Base-by-base conservation (phyloP, 306 rosid species). In the Vigna radiata region DNA sequence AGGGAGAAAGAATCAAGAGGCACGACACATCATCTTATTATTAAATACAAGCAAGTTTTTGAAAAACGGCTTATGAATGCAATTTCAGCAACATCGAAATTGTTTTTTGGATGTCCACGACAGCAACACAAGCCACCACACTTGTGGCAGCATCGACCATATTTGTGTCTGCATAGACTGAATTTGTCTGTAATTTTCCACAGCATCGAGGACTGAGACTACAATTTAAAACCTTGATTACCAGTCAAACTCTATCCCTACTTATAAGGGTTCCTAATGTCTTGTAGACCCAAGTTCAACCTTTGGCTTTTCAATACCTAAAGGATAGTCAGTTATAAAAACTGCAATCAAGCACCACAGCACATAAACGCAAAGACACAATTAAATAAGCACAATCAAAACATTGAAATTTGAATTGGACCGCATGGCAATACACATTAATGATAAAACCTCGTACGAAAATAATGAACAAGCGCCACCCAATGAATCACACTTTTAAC, bases 251-350 rank as follows among this genome's bases (percentile, higher is more conserved):
- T 65, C 75, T 27, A 29, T 48, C 55, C 67, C 58, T 78, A 50
- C 60, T 18, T 43, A 77, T 73, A 61, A 54, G 63, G 70, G 61
- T 62, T 55, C 52, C 44, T 9, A 74, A 58, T 77, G 53, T 53
- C 74, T 61, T 48, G 47, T 13, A 68, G 46, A 44, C 41, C 60
- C 58, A 62, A 77, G 52, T 15, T 37, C 33, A 6, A 62, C 43
- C 46, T 31, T 21, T 47, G 8, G 14, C 25, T 48, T 70, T 27
- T 41, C 60, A 43, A 41, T 59, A 5, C 33, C 58, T 72, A 53
- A 44, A 68, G 5, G 47, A 44, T 18, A 68, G 49, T 16, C 68
- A 59, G 23, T 16, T 52, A 76, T 11, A 62, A 58, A 31, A n/a
- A 29, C 12, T 13, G 43, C 76, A 59, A 33, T 11, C 53, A 43